Conservation (phyloP, 306 rosid genomes). For the Cicer bijugum region DNA sequence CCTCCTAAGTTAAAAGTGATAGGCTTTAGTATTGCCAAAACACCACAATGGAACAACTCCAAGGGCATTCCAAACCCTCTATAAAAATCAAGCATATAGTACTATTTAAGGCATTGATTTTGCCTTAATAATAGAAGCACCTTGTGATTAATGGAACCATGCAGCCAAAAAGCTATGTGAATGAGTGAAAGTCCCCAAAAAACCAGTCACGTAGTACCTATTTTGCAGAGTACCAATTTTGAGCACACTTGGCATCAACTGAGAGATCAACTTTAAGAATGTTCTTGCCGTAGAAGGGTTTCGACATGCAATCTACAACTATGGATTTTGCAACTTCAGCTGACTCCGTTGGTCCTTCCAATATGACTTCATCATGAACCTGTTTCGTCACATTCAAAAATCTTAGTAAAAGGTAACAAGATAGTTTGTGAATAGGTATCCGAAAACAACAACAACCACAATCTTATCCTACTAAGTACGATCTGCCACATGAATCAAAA, state of each 20-base stretch:
- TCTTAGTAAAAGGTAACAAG: conserved; percentile 22
- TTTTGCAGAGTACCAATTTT: conserved; percentile 83
- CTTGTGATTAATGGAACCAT: conserved; percentile 12
- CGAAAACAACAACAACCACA: background rate
- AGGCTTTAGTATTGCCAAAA: conserved; percentile 39
- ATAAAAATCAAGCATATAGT: conserved; percentile 28
- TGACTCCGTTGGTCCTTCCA: conserved; percentile 87
- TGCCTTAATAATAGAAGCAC: conserved; percentile 36
- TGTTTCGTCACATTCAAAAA: conserved; percentile 46
- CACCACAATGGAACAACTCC: conserved; percentile 33
- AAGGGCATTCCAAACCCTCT: conserved; percentile 42
- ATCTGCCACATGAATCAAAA: too few species aligned
- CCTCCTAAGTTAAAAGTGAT: conserved; percentile 27
- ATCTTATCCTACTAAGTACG: too few species aligned
- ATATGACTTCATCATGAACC: conserved; percentile 94
- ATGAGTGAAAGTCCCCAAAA: conserved; percentile 32
- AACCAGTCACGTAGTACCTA: conserved; percentile 45
- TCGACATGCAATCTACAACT: conserved; percentile 88
- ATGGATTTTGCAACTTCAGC: conserved; percentile 79
- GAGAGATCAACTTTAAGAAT: conserved; percentile 79
- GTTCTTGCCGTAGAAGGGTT: conserved; percentile 75
- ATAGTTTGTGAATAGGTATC: conserved; percentile 7
- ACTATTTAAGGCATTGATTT: conserved; percentile 8
- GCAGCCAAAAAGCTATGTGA: conserved; percentile 30
- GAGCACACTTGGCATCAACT: conserved; percentile 89